Base-by-base conservation (phyloP, 2,329 filamentous ascomycete genomes). In the Aspergillus melleus region DNA sequence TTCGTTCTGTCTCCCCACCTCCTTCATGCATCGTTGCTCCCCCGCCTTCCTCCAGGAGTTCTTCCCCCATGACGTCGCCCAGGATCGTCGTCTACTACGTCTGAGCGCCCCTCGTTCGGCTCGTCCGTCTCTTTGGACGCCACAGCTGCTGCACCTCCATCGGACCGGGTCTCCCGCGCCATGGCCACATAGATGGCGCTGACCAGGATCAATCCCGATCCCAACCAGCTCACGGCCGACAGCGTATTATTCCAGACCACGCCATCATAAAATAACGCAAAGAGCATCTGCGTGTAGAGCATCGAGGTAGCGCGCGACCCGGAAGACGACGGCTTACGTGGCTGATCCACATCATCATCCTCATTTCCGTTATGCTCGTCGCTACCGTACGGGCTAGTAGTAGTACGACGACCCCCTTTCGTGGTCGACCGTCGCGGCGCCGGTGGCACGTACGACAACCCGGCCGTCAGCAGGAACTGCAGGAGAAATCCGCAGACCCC, bases 381-480 rank as follows among this genome's bases (percentile, higher is more conserved):
- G 29, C 44, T 58, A 14, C 51, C 55, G 29, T 56, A 39, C 29
- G 22, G 44, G 36, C 42, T 67, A 64, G 19, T 67, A 64, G 19
- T 22, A 14, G 16, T 19, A 9, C 22, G 19, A 4, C 22, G 44
- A 12, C 3, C 22, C 19, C 11, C 44, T n/a, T 51, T 56, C 12
- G 29, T 61, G 49, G 11, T 24, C 26, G 36, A 57, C 22, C 9
- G 19, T 16, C 39, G 22, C 24, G 53, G 60, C 3, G 79, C 78
- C 1, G 83, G 83, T 62, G 88, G 89, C 69, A 93, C 90, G 61
- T 88, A 86, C 24, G 89, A 82, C 52, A 97, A 77, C 0, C 91
- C 92, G 0, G 86, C 84, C 1, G 92, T 95, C 19, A 96, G 79
- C n/a, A 96, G 81, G 66, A 92, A 92, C 83, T 96, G 93, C 85